Conservation (phyloP, 2,329 filamentous ascomycete genomes). For the Westerdykella sp. region DNA sequence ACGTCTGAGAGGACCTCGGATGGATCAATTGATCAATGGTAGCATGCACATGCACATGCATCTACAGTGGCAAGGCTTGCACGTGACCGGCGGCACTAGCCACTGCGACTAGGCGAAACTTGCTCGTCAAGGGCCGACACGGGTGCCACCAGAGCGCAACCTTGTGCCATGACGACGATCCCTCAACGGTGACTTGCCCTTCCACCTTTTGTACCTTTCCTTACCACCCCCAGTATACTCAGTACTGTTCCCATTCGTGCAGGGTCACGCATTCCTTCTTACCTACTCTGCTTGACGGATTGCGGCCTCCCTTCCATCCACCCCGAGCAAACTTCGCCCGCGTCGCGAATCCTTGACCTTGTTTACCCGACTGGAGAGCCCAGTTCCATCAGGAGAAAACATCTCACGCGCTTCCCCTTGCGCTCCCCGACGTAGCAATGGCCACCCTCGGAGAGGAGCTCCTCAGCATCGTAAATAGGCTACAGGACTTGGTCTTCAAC, state of each 20-base stretch:
- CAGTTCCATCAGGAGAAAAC: constrained; percentile 15
- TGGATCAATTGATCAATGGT: constrained; percentile 1
- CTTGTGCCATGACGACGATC: constrained; percentile 22
- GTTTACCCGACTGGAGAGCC: constrained; percentile 22
- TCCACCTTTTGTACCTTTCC: constrained; percentile 1
- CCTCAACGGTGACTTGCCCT: constrained; percentile 5
- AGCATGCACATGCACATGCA: too few species aligned
- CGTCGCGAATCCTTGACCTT: constrained; percentile 6
- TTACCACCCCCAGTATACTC: neutral
- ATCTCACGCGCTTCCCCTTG: constrained; percentile 13
- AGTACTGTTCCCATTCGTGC: neutral
- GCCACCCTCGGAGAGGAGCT: constrained; percentile 93
- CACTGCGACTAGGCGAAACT: constrained; percentile 10
- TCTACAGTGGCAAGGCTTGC: neutral
- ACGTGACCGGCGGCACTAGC: constrained; percentile 1
- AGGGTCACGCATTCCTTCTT: too few species aligned
- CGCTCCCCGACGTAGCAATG: constrained; percentile 51
- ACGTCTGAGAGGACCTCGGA: constrained; percentile 3
- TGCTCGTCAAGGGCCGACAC: constrained; percentile 4
- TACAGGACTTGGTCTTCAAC: constrained; percentile 98
- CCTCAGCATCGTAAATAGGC: constrained; percentile 91
- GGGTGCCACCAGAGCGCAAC: neutral
- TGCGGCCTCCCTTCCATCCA: neutral
- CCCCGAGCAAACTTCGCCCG: constrained; percentile 1
- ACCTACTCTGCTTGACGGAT: too few species aligned